Conservation (phyloP, 1,139 yeast species). For the Hansenula anomala region DNA sequence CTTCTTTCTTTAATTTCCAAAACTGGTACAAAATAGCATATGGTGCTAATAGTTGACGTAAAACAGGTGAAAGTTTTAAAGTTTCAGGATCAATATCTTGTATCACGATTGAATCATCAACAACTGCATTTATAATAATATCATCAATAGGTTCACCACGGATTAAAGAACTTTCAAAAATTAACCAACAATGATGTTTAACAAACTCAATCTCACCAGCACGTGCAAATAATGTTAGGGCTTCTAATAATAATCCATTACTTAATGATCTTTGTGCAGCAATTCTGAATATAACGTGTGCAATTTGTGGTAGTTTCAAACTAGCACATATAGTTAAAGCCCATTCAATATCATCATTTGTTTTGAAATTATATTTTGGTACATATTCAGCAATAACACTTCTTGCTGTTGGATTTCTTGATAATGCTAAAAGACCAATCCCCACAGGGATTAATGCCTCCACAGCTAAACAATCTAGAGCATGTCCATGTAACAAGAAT, state of each 20-base stretch:
- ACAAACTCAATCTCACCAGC: constrained; percentile 51
- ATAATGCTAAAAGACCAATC: constrained; percentile 45
- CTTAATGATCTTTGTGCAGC: constrained; percentile 26
- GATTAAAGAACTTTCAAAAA: constrained; percentile 58
- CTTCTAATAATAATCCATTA: constrained; percentile 47
- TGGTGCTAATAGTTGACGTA: constrained; percentile 68
- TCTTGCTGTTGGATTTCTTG: constrained; percentile 36
- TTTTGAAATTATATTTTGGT: constrained; percentile 54
- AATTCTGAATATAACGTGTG: constrained; percentile 42
- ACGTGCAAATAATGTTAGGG: constrained; percentile 61
- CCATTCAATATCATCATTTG: constrained; percentile 82
- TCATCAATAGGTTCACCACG: constrained; percentile 51
- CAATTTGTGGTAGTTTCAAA: constrained; percentile 46
- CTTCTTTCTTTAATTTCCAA: constrained; percentile 28
- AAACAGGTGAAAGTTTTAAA: constrained; percentile 41
- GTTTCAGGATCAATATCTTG: constrained; percentile 19
- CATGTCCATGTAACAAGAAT: constrained; percentile 56
- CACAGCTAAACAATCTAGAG: constrained; percentile 45
- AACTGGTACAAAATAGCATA: constrained; percentile 61
- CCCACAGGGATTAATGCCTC: constrained; percentile 62
- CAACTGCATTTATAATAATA: constrained; percentile 47
- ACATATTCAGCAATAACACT: constrained; percentile 53
- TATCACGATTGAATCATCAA: constrained; percentile 34
- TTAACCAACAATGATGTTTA: constrained; percentile 38
- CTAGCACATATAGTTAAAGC: constrained; percentile 53